Evolutionary conservation across 139 green algal species (phyloP).

Genomic region (Raphidocelis subcapitata): DNA sequence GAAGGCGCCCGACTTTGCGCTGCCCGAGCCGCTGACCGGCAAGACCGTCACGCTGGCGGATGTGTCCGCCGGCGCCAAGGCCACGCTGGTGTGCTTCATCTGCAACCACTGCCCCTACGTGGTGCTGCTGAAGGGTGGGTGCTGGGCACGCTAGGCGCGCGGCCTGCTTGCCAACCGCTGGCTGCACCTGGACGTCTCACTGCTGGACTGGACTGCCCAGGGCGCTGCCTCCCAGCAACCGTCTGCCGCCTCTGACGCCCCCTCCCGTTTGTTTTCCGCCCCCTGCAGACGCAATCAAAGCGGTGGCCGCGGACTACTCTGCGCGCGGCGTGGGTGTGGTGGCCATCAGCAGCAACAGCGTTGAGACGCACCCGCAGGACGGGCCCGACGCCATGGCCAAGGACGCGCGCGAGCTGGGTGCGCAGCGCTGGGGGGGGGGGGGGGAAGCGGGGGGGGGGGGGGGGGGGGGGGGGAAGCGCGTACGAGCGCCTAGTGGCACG

Average conservation of each 20-base stretch:
- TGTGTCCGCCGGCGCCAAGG: conserved; percentile 29
- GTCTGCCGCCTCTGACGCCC: background rate
- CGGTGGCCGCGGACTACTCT: conserved; percentile 59
- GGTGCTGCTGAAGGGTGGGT: conserved; percentile 24
- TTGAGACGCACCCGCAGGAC: conserved; percentile 72
- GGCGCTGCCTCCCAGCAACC: background rate
- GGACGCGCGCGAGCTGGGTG: conserved; percentile 35
- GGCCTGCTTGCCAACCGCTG: too few relatives aligned
- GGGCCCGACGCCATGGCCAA: conserved; percentile 71
- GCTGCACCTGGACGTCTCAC: too few relatives aligned
- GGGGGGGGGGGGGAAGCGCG: background rate
- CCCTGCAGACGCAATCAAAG: conserved; percentile 35
- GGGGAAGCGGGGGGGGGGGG: background rate
- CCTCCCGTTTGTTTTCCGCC: background rate
- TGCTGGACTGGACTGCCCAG: background rate
- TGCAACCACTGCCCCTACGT: conserved; percentile 74
- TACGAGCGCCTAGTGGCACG: background rate
- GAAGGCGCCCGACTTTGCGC: conserved; percentile 42
- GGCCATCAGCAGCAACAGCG: conserved; percentile 77
- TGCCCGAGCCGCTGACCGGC: conserved; percentile 68
- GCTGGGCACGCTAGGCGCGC: too few relatives aligned
- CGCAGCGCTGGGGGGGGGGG: background rate
- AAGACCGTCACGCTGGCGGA: conserved; percentile 40
- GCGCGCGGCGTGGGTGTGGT: conserved; percentile 62
- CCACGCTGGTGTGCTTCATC: conserved; percentile 72